A percentile compares a stretch with the other conserved stretches of the same genome.
Conservation (phyloP, 345 rosid genomes). For the Lenwebbia sp. region DNA sequence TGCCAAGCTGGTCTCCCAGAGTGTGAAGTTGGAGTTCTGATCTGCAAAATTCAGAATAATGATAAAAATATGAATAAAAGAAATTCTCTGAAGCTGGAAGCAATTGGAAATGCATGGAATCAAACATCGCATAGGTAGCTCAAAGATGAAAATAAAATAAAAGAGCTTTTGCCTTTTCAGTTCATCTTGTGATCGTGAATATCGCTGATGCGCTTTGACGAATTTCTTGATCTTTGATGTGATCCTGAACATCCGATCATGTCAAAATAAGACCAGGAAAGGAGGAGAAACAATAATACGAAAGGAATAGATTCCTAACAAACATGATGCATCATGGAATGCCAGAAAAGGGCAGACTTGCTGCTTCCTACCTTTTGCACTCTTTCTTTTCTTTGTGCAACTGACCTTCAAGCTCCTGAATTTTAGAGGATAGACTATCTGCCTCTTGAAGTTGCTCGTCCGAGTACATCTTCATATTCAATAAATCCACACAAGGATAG, state of each 20-base stretch:
- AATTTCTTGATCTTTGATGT: conserved; percentile 70
- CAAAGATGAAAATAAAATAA: background rate
- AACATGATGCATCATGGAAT: background rate
- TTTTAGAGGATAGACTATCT: conserved; percentile 54
- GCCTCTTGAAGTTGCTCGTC: conserved; percentile 66
- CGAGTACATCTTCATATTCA: conserved; percentile 26
- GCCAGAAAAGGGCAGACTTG: background rate
- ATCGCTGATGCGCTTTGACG: conserved; percentile 53
- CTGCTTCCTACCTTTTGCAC: conserved; percentile 44
- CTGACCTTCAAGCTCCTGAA: conserved; percentile 63
- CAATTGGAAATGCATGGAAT: background rate
- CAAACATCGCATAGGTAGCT: background rate
- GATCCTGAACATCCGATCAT: conserved; percentile 38
- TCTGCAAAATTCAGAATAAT: conserved; percentile 26
- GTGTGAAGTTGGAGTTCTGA: conserved; percentile 64
- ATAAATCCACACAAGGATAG: background rate
- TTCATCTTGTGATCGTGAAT: conserved; percentile 54
- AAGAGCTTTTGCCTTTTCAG: conserved; percentile 45
- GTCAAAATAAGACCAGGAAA: conserved; percentile 7
- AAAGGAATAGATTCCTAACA: background rate
- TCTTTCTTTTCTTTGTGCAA: conserved; percentile 69
- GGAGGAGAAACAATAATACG: background rate
- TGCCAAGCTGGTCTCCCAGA: conserved; percentile 61
- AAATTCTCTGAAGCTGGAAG: background rate
- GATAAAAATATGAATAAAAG: background rate